Percentiles rank a stretch among this genome's conserved stretches.
Evolutionary conservation across 1,139 yeast species (phyloP).

Genomic region (Nakaseomyces nivariensis): DNA sequence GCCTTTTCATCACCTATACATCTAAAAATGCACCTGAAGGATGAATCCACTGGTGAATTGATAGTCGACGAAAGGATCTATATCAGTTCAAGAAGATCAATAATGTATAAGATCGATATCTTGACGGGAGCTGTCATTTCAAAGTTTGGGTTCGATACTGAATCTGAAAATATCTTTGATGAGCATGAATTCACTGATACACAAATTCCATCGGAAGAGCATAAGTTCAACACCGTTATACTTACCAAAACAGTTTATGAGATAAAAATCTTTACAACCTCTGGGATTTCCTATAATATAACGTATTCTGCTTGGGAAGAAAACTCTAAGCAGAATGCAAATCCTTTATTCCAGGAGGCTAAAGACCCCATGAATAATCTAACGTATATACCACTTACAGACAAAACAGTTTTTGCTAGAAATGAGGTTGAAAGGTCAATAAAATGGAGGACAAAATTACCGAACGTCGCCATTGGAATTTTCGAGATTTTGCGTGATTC

Average conservation of each 20-base stretch:
- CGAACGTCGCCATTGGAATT: constrained; percentile 26
- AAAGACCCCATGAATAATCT: constrained; percentile 48
- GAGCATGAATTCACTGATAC: background rate
- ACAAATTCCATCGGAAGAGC: constrained; percentile 7
- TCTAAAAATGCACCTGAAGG: constrained; percentile 32
- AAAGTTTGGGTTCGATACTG: constrained; percentile 47
- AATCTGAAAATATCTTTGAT: constrained; percentile 11
- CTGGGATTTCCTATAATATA: constrained; percentile 72
- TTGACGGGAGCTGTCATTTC: constrained; percentile 68
- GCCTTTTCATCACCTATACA: constrained; percentile 80
- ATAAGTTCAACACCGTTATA: constrained; percentile 21
- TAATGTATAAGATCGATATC: constrained; percentile 66
- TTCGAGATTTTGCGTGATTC: constrained; percentile 28
- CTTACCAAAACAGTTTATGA: constrained; percentile 43
- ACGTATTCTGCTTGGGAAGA: constrained; percentile 91
- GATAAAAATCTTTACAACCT: constrained; percentile 53
- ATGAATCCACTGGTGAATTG: constrained; percentile 29
- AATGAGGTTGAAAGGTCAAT: constrained; percentile 59
- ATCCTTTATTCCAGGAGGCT: constrained; percentile 39
- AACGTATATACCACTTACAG: constrained; percentile 76
- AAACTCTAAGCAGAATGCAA: constrained; percentile 37
- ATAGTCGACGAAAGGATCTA: constrained; percentile 77
- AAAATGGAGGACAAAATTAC: constrained; percentile 55
- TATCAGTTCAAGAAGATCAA: constrained; percentile 75
- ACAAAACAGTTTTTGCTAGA: constrained; percentile 57